A percentile compares a stretch with the other conserved stretches of the same genome.
Evolutionary conservation across 2,329 filamentous ascomycete genomes (phyloP).

Genomic region (Aureobasidium musti): DNA sequence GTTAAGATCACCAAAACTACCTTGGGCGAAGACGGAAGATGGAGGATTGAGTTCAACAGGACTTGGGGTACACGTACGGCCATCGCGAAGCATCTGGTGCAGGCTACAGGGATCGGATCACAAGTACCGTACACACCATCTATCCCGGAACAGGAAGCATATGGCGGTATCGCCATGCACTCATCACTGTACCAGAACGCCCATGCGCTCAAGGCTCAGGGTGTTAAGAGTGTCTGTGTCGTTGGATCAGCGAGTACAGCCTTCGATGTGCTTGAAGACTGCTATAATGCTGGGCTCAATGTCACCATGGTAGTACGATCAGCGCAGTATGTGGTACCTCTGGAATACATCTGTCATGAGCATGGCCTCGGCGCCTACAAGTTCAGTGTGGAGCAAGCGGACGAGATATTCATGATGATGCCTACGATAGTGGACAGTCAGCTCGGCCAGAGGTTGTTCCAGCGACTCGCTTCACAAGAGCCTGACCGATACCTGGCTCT

Average conservation of each 20-base stretch:
- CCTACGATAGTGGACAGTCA: conserved; percentile 11
- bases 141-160: not conserved
- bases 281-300: conserved; percentile 1
- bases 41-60: not conserved
- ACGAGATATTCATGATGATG: conserved; percentile 32
- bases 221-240: not conserved
- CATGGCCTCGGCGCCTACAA: not conserved
- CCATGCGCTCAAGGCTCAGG: not conserved
- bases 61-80: not conserved
- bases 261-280: conserved; percentile 47
- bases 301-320: conserved; percentile 1
- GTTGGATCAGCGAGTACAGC: conserved; percentile 49
- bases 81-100: not conserved
- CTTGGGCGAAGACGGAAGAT: not conserved
- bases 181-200: conserved; percentile 4
- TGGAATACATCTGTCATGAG: conserved; percentile 1
- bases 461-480: conserved; percentile 37
- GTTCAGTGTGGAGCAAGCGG: conserved; percentile 33
- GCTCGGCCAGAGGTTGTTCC: not conserved
- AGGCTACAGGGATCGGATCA: conserved; percentile 3
- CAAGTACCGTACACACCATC: not conserved
- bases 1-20: not conserved
- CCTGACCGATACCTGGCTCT: conserved; percentile 43
- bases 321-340: not conserved
- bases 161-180: not conserved